These are phyloP conservation scores for Syzygium jambos DNA, from an alignment of 345 rosid species.

Conservation along the genomic window DNA sequence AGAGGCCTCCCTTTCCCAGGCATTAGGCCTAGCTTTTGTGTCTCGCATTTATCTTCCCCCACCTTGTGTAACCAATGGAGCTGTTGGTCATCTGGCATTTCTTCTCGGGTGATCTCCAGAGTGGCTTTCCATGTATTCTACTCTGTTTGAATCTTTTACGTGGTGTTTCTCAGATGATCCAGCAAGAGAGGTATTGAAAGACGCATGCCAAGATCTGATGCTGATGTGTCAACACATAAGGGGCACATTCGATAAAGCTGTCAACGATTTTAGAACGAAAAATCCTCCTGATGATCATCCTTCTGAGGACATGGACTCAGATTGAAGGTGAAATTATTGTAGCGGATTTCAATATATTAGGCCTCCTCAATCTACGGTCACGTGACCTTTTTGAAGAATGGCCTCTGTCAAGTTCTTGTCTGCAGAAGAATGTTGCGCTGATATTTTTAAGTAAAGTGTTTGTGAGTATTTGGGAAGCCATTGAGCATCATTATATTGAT, in stretches of 20 bases:
- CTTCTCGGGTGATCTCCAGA: not conserved
- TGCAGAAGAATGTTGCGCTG: not conserved
- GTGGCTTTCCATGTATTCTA: not conserved
- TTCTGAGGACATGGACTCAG: not conserved
- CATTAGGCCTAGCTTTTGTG: not conserved
- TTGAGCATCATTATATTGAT: not conserved
- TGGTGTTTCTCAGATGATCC: conserved; percentile 51
- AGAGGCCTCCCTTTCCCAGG: not conserved
- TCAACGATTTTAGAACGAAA: conserved; percentile 25
- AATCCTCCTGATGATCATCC: not conserved
- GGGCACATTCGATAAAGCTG: conserved; percentile 52
- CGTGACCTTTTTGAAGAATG: not conserved
- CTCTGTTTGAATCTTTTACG: not conserved
- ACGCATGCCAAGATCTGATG: conserved; percentile 77
- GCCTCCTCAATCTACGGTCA: not conserved
- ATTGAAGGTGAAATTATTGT: not conserved
- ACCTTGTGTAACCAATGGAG: not conserved
- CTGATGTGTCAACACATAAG: conserved; percentile 67
- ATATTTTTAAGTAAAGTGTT: not conserved
- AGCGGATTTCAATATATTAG: not conserved
- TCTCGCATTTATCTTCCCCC: not conserved
- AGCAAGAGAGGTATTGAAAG: conserved; percentile 77
- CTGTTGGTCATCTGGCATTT: not conserved
- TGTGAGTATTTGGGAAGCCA: not conserved
- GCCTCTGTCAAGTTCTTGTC: not conserved